Conservation (phyloP, 2,329 filamentous ascomycete species). For the Stachybotrys echinatus region DNA sequence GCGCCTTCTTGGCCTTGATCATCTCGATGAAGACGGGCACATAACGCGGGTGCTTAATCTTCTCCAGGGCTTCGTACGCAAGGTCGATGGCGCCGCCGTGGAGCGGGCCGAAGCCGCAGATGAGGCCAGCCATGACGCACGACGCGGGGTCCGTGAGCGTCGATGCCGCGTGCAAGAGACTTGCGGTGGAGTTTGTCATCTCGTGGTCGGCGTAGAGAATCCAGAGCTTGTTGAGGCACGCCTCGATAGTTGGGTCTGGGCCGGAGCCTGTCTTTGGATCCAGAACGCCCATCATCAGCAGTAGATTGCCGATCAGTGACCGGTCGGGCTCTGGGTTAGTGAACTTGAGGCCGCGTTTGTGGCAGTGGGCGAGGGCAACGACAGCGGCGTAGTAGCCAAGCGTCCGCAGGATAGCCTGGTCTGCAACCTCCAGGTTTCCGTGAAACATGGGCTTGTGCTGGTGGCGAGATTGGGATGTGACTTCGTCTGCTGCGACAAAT, state of each 20-base stretch:
- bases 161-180: conserved; percentile 39
- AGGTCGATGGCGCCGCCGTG: conserved; percentile 45
- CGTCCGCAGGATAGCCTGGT: background rate
- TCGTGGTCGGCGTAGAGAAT: conserved; percentile 43
- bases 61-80: conserved; percentile 34
- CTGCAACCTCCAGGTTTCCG: background rate
- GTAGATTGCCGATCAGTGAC: conserved; percentile 35
- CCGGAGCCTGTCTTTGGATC: conserved; percentile 17
- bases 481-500: conserved; percentile 21
- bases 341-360: conserved; percentile 29
- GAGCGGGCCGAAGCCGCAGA: conserved; percentile 14
- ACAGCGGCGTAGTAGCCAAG: background rate
- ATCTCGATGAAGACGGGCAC: conserved; percentile 31
- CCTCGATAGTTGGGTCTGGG: conserved; percentile 7
- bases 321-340: conserved; percentile 20
- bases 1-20: conserved; percentile 32
- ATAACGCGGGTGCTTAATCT: conserved; percentile 29
- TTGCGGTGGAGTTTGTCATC: conserved; percentile 42
- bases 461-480: conserved; percentile 14
- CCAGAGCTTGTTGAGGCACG: conserved; percentile 27
- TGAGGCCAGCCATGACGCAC: conserved; percentile 26
- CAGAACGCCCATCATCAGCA: conserved; percentile 16
- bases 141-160: conserved; percentile 39
- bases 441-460: background rate
- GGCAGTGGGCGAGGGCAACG: conserved; percentile 23